phyloP scores from a whole-genome alignment of 129 eudicot genomes.

The Arctium lappa region DNA sequence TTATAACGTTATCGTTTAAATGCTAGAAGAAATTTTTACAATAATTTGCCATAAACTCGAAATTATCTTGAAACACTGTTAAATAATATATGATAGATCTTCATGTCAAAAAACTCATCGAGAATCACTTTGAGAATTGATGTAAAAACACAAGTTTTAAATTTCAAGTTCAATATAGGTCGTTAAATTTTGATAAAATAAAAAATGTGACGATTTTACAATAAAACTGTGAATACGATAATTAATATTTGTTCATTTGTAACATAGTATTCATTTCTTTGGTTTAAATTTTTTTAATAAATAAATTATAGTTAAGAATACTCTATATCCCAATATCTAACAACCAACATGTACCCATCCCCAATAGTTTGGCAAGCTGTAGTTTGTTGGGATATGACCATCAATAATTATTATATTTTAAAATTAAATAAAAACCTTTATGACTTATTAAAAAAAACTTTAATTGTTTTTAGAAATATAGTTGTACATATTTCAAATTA shows the following conservation, averaged over 20 bases:
- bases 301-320: neutral
- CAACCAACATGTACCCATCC: constrained; percentile 1
- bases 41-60: too few relatives aligned
- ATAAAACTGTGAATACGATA: neutral
- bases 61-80: too few relatives aligned
- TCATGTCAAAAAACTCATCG: neutral
- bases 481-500: neutral
- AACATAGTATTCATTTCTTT: neutral
- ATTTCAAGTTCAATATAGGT: neutral
- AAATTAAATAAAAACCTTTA: too few relatives aligned
- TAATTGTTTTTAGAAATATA: neutral
- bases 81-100: neutral
- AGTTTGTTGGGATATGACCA: neutral
- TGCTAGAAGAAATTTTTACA: neutral
- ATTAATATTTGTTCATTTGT: neutral
- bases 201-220: neutral
- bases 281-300: neutral
- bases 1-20: too few relatives aligned
- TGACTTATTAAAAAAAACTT: neutral
- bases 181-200: neutral
- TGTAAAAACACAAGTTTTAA: neutral
- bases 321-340: neutral
- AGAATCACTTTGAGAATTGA: neutral
- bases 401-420: neutral
- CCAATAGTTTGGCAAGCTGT: neutral